These are phyloP conservation scores for Acephala macrosclerotiorum DNA, from an alignment of 2,329 filamentous ascomycete species.

Conservation along the genomic window DNA sequence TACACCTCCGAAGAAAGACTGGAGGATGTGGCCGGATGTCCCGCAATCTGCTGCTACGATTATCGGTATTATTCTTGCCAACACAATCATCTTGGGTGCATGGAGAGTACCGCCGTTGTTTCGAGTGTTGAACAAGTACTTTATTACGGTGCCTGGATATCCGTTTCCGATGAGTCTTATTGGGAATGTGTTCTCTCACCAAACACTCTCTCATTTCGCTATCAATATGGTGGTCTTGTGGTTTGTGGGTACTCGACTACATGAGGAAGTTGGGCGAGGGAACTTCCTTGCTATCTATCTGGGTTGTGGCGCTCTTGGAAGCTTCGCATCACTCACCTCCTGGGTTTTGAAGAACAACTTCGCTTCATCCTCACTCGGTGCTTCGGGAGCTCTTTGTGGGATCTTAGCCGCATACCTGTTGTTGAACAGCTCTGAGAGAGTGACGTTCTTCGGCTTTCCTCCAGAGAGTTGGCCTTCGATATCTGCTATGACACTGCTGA, in stretches of 20 bases:
- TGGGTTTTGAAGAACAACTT: slow-evolving; percentile 50
- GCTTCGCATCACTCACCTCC: slow-evolving; percentile 61
- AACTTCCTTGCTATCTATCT: slow-evolving; percentile 74
- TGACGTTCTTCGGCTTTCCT: slow-evolving; percentile 64
- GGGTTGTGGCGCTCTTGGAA: slow-evolving; percentile 63
- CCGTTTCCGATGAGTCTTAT: slow-evolving; percentile 69
- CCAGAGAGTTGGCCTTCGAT: slow-evolving; percentile 60
- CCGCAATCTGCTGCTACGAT: slow-evolving; percentile 71
- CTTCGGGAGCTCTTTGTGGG: slow-evolving; percentile 70
- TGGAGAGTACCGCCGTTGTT: slow-evolving; percentile 74
- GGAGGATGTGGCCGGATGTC: slow-evolving; percentile 65
- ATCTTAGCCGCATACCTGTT: slow-evolving; percentile 68
- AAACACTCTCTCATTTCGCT: slow-evolving; percentile 63
- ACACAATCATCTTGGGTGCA: slow-evolving; percentile 60
- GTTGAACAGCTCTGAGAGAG: slow-evolving; percentile 61
- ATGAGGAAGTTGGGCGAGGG: slow-evolving; percentile 74
- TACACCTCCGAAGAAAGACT: slow-evolving; percentile 54
- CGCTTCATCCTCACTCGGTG: slow-evolving; percentile 64
- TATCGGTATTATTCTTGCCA: slow-evolving; percentile 65
- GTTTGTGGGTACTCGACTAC: slow-evolving; percentile 70
- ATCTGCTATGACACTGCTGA: slow-evolving; percentile 61
- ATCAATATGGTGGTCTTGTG: slow-evolving; percentile 72
- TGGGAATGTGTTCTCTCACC: slow-evolving; percentile 74
- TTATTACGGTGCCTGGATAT: slow-evolving; percentile 69
- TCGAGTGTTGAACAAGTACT: slow-evolving; percentile 71